A percentile compares a stretch with the other conserved stretches of the same genome.
Conservation (phyloP, 2,329 filamentous ascomycete genomes). For the Exophiala sp. region DNA sequence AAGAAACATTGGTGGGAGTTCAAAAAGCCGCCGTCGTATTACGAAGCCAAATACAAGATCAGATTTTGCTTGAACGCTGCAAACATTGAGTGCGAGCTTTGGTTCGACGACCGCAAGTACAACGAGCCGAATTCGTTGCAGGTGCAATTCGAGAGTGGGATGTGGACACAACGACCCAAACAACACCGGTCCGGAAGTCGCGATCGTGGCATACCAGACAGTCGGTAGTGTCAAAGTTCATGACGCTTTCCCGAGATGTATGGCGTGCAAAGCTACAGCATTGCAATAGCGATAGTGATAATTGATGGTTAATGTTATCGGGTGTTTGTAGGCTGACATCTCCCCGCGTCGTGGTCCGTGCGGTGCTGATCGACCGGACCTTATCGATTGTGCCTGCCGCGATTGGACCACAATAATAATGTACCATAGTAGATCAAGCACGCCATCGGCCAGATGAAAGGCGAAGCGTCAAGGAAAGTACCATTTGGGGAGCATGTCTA, state of each 20-base stretch:
- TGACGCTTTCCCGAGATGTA: too few species aligned
- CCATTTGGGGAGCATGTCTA: background rate
- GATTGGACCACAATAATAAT: too few species aligned
- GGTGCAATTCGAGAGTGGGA: constrained; percentile 4
- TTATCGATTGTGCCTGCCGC: too few species aligned
- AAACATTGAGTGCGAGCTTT: constrained; percentile 4
- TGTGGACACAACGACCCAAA: constrained; percentile 2
- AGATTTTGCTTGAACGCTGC: constrained; percentile 1
- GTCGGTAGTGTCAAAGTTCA: too few species aligned
- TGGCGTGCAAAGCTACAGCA: too few species aligned
- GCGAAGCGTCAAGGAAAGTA: background rate
- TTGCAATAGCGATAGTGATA: too few species aligned
- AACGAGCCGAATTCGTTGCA: background rate
- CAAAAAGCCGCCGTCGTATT: background rate
- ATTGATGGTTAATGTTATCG: too few species aligned
- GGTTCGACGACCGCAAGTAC: constrained; percentile 1
- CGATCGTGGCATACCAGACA: too few species aligned
- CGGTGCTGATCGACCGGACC: too few species aligned
- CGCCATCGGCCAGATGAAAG: background rate
- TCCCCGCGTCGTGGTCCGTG: too few species aligned
- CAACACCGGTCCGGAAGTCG: background rate
- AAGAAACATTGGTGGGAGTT: constrained; percentile 5
- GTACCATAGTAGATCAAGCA: background rate
- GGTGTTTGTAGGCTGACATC: too few species aligned
- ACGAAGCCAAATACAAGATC: constrained; percentile 3